Base-by-base conservation (phyloP, 75 land plant genomes). In the Picea glauca region DNA sequence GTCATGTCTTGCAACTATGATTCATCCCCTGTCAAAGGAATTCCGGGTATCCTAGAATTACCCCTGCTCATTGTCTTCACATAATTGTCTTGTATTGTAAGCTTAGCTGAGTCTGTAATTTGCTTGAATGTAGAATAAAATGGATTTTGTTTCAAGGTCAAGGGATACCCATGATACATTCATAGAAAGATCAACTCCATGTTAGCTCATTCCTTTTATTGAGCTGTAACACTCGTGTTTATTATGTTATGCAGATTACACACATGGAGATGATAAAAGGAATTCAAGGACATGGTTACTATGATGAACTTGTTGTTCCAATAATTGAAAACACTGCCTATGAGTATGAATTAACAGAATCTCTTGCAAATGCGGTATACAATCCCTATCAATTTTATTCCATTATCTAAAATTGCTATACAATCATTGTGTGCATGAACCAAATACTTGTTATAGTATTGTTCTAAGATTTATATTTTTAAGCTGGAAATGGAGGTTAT, bases 221-320 rank as follows among this genome's bases (percentile, higher is more conserved):
- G 43, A 56, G 76, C n/a, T 74, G 18, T 46, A 56, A 72, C n/a
- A 75, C 17, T 56, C 17, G 17, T 26, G 30, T 30, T 1, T 54
- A 56, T 68, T 43, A 32, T 72, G 60, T 56, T 57, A 50, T 85
- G 62, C 82, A 98, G 99, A 95, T 98, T 73, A 95, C 96, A 38
- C 98, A 98, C 79, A 95, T 98, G 99, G 99, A 98, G 78, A 98
- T 98, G 99, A 93, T 98, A 21, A 98, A 98, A 85, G 99, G 99
- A 84, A 95, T 98, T 58, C 81, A 87, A 79, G 99, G 99, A 43
- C 99, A 98, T 89, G 99, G 98, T 46, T 98, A 98, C 79, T 79
- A 92, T 89, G 99, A 98, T 84, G 99, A 98, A 81, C 96, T 98
- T 80, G 96, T 98, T 33, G 81, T 98, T 74, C 99, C 99, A 65